phyloP scores from a whole-genome alignment of 75 land plant species.

The Cunninghamia lanceolata region DNA sequence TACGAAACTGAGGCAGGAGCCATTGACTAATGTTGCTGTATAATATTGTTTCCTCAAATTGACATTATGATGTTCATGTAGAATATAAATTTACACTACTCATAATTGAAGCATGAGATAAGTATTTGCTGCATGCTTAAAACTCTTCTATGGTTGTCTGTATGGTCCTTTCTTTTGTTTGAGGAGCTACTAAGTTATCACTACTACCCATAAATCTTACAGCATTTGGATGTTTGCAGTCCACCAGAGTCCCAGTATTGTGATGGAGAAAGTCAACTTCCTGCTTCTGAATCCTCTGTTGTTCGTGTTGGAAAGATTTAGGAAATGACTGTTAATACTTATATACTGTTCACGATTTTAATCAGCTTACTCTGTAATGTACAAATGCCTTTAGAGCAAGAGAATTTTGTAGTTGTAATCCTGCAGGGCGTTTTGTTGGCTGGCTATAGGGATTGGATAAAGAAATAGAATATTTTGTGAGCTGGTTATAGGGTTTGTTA shows the following conservation, averaged over 20 bases:
- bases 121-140: background rate
- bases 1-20: conserved; percentile 10
- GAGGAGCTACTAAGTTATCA: conserved; percentile 2
- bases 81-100: background rate
- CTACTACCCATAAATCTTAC: conserved; percentile 7
- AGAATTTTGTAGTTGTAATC: background rate
- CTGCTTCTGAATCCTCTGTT: conserved; percentile 9
- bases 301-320: conserved; percentile 13
- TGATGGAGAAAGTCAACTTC: conserved; percentile 13
- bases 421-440: background rate
- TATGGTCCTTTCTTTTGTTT: background rate
- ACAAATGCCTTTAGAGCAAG: background rate
- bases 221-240: conserved; percentile 14
- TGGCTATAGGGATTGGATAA: background rate
- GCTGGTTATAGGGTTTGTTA: background rate
- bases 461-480: background rate
- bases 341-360: background rate
- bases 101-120: background rate
- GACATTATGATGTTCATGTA: conserved; percentile 2
- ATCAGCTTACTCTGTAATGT: background rate
- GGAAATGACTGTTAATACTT: conserved; percentile 1
- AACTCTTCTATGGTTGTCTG: background rate
- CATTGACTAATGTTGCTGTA: conserved; percentile 2
- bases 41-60: conserved; percentile 4
- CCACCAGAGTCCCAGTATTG: conserved; percentile 5